A percentile compares a stretch with the other conserved stretches of the same genome.
These are phyloP conservation scores for Sechiopsis laciniata DNA, from an alignment of 306 rosid genomes.

Conservation along the genomic window DNA sequence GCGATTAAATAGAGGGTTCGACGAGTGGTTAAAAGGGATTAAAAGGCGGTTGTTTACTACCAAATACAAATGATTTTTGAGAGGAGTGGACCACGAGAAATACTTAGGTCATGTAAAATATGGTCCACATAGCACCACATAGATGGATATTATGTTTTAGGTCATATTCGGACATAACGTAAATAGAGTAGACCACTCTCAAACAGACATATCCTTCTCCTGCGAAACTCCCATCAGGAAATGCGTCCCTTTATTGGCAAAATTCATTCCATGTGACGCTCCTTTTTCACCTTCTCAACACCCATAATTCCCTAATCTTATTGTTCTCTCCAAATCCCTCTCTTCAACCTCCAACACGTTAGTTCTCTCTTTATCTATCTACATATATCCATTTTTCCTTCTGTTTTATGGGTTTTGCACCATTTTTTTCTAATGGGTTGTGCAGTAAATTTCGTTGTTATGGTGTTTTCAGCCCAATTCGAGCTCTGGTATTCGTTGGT, in stretches of 20 bases:
- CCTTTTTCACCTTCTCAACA: conserved; percentile 20
- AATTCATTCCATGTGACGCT: conserved; percentile 34
- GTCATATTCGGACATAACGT: too few species aligned
- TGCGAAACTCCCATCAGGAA: conserved; percentile 13
- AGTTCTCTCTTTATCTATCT: not conserved
- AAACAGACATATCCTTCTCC: too few species aligned
- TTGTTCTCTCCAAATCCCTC: conserved; percentile 22
- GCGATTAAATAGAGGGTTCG: too few species aligned
- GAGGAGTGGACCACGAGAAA: too few species aligned
- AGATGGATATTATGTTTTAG: too few species aligned
- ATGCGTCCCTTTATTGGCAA: conserved; percentile 35
- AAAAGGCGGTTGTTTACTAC: too few species aligned
- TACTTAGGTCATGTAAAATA: too few species aligned
- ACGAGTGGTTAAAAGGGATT: too few species aligned
- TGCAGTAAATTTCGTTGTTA: conserved; percentile 5
- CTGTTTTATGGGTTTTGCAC: not conserved
- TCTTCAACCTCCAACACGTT: conserved; percentile 29
- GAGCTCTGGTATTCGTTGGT: conserved; percentile 34
- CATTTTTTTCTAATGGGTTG: not conserved
- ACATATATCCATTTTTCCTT: not conserved
- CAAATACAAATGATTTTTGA: too few species aligned
- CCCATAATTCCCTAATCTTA: not conserved
- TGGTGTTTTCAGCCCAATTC: conserved; percentile 38
- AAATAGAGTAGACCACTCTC: too few species aligned
- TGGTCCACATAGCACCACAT: too few species aligned